Evolutionary conservation across 495 filamentous ascomycete genomes (phyloP).

Genomic region (Talaromyces borbonicus): DNA sequence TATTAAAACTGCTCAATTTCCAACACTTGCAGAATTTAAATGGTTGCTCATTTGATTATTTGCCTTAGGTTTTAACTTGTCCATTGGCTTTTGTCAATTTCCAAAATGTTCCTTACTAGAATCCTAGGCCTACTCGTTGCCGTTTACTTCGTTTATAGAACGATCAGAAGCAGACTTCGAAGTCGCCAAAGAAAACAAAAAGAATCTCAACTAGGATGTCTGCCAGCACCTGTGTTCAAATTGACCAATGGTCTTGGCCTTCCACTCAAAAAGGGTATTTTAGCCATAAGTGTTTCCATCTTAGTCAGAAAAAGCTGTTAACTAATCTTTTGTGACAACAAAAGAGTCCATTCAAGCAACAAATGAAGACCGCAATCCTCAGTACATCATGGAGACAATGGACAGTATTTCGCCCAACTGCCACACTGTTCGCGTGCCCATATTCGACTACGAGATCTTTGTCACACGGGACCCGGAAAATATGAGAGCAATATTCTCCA

Average conservation of each 20-base stretch:
- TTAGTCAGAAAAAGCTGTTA: neutral
- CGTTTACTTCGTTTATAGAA: constrained; percentile 1
- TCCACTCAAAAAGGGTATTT: constrained; percentile 6
- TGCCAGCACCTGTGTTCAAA: constrained; percentile 5
- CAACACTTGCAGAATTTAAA: no score
- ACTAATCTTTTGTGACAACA: neutral
- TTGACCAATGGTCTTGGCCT: constrained; percentile 6
- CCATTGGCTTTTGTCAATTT: neutral
- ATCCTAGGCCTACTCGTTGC: neutral
- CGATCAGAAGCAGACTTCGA: constrained; percentile 1
- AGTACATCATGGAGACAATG: constrained; percentile 8
- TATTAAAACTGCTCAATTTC: neutral
- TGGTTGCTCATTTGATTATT: neutral
- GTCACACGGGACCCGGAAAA: constrained; percentile 57
- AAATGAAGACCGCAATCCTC: constrained; percentile 7
- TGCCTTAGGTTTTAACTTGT: neutral
- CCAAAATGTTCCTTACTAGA: neutral
- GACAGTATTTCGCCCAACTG: constrained; percentile 7
- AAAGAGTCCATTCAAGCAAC: constrained; percentile 7
- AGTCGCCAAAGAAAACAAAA: constrained; percentile 2
- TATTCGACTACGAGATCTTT: constrained; percentile 17
- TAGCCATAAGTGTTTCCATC: neutral
- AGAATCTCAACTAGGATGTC: constrained; percentile 8
- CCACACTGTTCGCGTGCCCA: constrained; percentile 7
- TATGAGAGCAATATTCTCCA: constrained; percentile 71